phyloP scores from a whole-genome alignment of 2,329 filamentous ascomycete species.

The Verticillium nubilum region DNA sequence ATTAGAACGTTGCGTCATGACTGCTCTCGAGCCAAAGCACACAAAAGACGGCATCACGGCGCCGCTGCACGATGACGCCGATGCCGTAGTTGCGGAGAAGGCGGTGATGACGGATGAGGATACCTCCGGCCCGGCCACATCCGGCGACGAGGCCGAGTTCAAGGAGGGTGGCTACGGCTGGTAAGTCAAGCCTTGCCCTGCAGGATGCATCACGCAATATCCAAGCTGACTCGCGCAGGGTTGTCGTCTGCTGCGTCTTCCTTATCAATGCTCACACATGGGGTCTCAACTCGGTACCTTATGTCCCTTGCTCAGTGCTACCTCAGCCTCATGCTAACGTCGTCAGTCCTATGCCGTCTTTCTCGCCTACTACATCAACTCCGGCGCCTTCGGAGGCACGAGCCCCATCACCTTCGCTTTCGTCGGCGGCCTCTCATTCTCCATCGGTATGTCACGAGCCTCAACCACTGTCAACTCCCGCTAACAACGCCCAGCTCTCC shows the following conservation, averaged over 20 bases:
- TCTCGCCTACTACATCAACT: slow-evolving; percentile 50
- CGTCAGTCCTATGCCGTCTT: slow-evolving; percentile 50
- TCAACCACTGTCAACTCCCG: neutral
- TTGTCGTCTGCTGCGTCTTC: slow-evolving; percentile 48
- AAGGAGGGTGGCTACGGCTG: slow-evolving; percentile 57
- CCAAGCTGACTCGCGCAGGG: slow-evolving; percentile 21
- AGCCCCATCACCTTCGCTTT: slow-evolving; percentile 68
- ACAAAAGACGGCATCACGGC: neutral
- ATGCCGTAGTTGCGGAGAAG: neutral
- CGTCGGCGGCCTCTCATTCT: slow-evolving; percentile 66
- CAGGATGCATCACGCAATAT: neutral
- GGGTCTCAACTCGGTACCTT: slow-evolving; percentile 63
- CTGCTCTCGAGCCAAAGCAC: neutral
- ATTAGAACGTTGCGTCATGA: neutral
- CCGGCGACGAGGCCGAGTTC: slow-evolving; percentile 24
- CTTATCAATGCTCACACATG: slow-evolving; percentile 67
- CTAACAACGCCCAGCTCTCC: slow-evolving; percentile 38
- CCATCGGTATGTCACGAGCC: slow-evolving; percentile 30
- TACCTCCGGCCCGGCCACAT: neutral
- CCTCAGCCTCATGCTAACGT: neutral
- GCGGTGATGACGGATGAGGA: neutral
- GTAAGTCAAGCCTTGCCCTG: slow-evolving; percentile 22
- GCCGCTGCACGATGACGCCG: neutral
- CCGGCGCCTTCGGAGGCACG: slow-evolving; percentile 56
- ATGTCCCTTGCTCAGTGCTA: neutral